Evolutionary conservation across 768 basidiomycete species (phyloP).

Genomic region (Lentinula lateritia): DNA sequence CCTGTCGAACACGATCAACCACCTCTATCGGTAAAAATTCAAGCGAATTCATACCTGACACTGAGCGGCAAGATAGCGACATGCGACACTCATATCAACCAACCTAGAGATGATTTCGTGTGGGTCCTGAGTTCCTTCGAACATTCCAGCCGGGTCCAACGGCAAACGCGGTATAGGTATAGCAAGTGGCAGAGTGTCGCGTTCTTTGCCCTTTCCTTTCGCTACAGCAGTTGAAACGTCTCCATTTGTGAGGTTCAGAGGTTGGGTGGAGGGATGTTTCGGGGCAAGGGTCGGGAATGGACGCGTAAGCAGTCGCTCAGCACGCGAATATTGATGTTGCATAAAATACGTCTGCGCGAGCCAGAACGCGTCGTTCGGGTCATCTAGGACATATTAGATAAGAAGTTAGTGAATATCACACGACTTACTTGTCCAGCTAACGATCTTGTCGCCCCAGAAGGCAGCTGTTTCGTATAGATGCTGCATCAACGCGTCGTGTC

Average conservation of each 20-base stretch:
- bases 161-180: conserved; percentile 52
- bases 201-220: conserved; percentile 65
- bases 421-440: conserved; percentile 87
- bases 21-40: background rate
- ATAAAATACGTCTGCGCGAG: conserved; percentile 97
- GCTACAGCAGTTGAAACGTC: conserved; percentile 27
- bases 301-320: conserved; percentile 85
- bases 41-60: conserved; percentile 60
- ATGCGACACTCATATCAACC: conserved; percentile 92
- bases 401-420: conserved; percentile 7
- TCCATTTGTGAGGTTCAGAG: conserved; percentile 34
- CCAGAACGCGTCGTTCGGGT: conserved; percentile 99
- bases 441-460: conserved; percentile 98
- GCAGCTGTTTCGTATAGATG: conserved; percentile 96
- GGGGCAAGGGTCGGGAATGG: conserved; percentile 62
- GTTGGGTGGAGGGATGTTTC: conserved; percentile 27
- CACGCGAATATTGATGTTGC: conserved; percentile 91
- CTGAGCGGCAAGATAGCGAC: conserved; percentile 94
- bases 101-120: conserved; percentile 68
- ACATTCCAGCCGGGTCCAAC: conserved; percentile 65
- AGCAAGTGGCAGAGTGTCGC: conserved; percentile 27
- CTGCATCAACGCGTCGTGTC: conserved; percentile 97
- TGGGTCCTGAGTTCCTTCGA: conserved; percentile 60
- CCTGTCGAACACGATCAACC: conserved; percentile 25
- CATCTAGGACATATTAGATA: conserved; percentile 45